These are phyloP conservation scores for Lipomyces yamanashiensis DNA, from an alignment of 805 yeast species.

Conservation along the genomic window DNA sequence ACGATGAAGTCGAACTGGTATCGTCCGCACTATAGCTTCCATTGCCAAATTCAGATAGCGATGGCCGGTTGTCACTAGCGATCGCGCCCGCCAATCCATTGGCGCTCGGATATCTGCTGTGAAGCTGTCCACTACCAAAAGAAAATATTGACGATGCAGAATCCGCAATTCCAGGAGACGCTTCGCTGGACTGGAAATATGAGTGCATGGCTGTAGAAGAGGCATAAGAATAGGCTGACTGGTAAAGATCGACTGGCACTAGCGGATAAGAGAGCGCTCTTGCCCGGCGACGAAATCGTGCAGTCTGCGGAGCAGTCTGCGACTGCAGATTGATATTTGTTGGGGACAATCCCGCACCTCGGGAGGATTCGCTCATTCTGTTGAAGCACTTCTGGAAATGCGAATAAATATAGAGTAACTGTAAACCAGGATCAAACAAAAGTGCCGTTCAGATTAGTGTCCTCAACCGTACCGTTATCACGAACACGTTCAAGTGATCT, in stretches of 20 bases:
- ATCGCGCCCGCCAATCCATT: constrained; percentile 4
- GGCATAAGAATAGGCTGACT: constrained; percentile 15
- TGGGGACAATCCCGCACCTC: constrained; percentile 11
- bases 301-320: neutral
- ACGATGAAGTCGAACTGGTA: constrained; percentile 33
- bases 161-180: constrained; percentile 16
- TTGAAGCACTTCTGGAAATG: neutral
- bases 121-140: constrained; percentile 23
- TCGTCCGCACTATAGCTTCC: constrained; percentile 14
- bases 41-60: constrained; percentile 12
- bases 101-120: constrained; percentile 9
- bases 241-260: constrained; percentile 25
- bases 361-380: constrained; percentile 26
- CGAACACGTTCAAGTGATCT: neutral
- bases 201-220: constrained; percentile 18
- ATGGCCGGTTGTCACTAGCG: neutral
- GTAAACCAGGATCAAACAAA: neutral
- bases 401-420: neutral
- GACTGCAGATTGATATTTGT: neutral
- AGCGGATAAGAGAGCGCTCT: constrained; percentile 33
- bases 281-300: constrained; percentile 21
- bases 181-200: constrained; percentile 8
- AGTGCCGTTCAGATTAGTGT: neutral
- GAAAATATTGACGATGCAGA: constrained; percentile 28
- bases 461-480: neutral